Conservation (phyloP, 352 stramenopile species). For the Phytophthora agathidicida region DNA sequence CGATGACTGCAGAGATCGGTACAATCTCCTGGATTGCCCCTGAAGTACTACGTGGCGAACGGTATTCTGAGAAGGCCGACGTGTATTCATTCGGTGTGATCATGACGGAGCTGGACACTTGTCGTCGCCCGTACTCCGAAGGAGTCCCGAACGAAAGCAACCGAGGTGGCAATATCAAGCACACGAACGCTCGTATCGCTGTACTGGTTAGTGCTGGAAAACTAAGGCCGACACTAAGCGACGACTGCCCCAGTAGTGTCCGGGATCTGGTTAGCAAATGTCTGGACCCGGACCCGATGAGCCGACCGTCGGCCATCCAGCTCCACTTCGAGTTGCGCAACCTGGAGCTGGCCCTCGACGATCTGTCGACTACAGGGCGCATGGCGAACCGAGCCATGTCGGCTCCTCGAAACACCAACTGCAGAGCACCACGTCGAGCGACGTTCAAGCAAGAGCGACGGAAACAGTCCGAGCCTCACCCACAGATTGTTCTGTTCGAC, state of each 20-base stretch:
- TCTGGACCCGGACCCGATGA: conserved; percentile 46
- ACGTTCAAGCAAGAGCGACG: background rate
- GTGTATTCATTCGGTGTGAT: conserved; percentile 81
- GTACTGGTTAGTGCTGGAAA: conserved; percentile 57
- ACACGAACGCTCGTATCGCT: conserved; percentile 56
- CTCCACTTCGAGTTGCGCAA: conserved; percentile 72
- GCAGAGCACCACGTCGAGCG: conserved; percentile 3
- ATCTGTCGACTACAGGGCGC: conserved; percentile 21
- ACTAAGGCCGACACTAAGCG: conserved; percentile 48
- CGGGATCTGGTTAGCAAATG: conserved; percentile 52
- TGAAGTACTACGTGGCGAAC: conserved; percentile 65
- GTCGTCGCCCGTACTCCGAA: conserved; percentile 40
- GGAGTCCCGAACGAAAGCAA: conserved; percentile 31
- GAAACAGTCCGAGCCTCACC: conserved; percentile 17
- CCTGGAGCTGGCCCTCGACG: conserved; percentile 27
- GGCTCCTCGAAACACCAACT: conserved; percentile 12
- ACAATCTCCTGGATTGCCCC: conserved; percentile 73
- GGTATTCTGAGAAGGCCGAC: conserved; percentile 73
- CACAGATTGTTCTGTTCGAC: conserved; percentile 25
- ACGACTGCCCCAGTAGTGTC: conserved; percentile 55
- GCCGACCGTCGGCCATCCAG: conserved; percentile 65
- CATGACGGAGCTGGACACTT: conserved; percentile 60
- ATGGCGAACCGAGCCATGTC: conserved; percentile 10
- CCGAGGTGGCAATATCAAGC: conserved; percentile 26
- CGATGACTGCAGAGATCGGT: conserved; percentile 60